Evolutionary conservation across 2,329 filamentous ascomycete species (phyloP), one percentile per base, ranked within the genome.

Genomic region (Aspergillus phoenicis): DNA sequence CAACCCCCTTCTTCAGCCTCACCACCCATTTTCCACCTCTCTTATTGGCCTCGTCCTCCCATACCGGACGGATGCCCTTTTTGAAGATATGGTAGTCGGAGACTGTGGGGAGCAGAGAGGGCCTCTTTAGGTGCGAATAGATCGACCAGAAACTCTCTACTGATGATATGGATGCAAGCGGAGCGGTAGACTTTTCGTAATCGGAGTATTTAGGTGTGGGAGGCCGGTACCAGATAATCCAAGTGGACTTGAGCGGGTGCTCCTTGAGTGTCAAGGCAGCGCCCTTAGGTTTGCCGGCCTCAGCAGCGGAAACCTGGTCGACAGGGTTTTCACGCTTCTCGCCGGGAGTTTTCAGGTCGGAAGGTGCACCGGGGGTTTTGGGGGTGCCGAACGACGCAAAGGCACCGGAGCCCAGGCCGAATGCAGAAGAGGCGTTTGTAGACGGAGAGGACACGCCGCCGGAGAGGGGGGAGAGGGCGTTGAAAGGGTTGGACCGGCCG

Each of bases 1-100:
- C 91, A 20, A 99, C 91, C 26, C 95, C 95, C 83, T 99, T 99
- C 85, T 97, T 97, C 75, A 99, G 82, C 67, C 94, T 86, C 75
- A 99, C 89, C 66, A 97, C 93, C 94, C 94, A 99, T 81, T 99
- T 99, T 55, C 95, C 95, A 58, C 95, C 95, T 68, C 89, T 90
- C 77, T 92, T 95, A 80, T 99, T 99, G 75, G 96, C 92, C 51
- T 97, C 93, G 70, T 99, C 95, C 78, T 99, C 95, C 95, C 95
- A 99, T 69, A 99, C 95, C 22, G 95, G 95, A 62, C 95, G 88
- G 63, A 99, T 93, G 58, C 93, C 94, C 73, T 95, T 93, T 79
- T 95, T 96, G 83, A 99, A 99, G 62, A 99, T 89, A 76, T 99
- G 95, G 75, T 97, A 99, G 78, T 99, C 95, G 24, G 93, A 97